Evolutionary conservation across 495 filamentous ascomycete species (phyloP).

Genomic region (Xylaria flabelliformis): DNA sequence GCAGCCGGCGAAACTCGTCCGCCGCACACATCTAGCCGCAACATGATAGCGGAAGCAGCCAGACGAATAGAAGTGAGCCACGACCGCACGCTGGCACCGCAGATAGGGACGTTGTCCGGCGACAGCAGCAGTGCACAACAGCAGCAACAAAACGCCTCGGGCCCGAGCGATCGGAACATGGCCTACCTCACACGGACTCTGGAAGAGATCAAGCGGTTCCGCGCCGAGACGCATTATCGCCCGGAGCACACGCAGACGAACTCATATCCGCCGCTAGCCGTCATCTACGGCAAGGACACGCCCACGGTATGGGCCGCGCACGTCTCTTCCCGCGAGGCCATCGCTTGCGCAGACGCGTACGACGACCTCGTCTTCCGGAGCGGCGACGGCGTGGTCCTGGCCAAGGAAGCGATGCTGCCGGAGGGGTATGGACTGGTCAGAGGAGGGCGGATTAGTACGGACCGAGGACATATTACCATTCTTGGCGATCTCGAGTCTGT

Average conservation of each 20-base stretch:
- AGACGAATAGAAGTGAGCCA: slow-evolving; percentile 41
- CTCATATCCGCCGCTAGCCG: slow-evolving; percentile 77
- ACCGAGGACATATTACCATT: slow-evolving; percentile 84
- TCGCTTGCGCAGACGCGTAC: slow-evolving; percentile 79
- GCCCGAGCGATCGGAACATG: slow-evolving; percentile 52
- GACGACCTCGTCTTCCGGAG: slow-evolving; percentile 86
- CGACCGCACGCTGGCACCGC: slow-evolving; percentile 55
- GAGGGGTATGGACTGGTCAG: slow-evolving; percentile 74
- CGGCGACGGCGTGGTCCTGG: slow-evolving; percentile 90
- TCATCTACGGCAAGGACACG: slow-evolving; percentile 88
- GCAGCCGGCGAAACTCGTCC: slow-evolving; percentile 33
- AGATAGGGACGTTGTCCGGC: slow-evolving; percentile 52
- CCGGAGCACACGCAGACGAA: slow-evolving; percentile 66
- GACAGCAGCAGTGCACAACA: slow-evolving; percentile 29
- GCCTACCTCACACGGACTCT: slow-evolving; percentile 82
- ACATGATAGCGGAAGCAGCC: slow-evolving; percentile 34
- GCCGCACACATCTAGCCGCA: slow-evolving; percentile 32
- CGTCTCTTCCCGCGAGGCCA: slow-evolving; percentile 66
- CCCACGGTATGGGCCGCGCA: slow-evolving; percentile 84
- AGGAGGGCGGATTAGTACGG: slow-evolving; percentile 76
- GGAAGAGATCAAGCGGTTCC: slow-evolving; percentile 72
- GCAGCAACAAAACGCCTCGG: slow-evolving; percentile 53
- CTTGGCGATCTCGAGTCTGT: slow-evolving; percentile 85
- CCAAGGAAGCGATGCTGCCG: slow-evolving; percentile 85
- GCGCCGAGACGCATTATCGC: slow-evolving; percentile 68